Conservation (phyloP, 1,139 yeast genomes). For the Geotrichum restrictum region DNA sequence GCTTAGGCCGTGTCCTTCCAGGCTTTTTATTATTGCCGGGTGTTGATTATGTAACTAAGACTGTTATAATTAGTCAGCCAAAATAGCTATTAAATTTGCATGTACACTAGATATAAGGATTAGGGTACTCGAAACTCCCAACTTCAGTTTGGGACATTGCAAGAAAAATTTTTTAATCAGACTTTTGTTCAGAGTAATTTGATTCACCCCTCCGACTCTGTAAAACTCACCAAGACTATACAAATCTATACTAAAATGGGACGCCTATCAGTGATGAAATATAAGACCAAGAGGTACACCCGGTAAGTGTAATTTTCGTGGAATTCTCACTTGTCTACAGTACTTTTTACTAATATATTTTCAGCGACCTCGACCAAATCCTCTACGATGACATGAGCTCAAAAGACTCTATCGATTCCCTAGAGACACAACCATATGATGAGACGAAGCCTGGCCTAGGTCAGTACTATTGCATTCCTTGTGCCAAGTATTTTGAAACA, state of each 20-base stretch:
- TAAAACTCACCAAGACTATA: background rate
- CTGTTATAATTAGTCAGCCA: too few species aligned
- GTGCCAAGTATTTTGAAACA: constrained; percentile 87
- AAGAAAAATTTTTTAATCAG: background rate
- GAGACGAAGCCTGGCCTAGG: constrained; percentile 92
- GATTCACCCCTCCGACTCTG: background rate
- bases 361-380: constrained; percentile 79
- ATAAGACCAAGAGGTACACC: constrained; percentile 39
- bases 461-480: constrained; percentile 88
- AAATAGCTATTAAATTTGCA: too few species aligned
- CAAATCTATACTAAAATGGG: constrained; percentile 54
- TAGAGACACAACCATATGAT: constrained; percentile 80
- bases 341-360: background rate
- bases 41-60: too few species aligned
- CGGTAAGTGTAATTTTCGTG: constrained; percentile 7
- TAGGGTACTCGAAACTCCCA: constrained; percentile 8
- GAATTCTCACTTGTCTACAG: background rate
- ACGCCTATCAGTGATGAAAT: constrained; percentile 69
- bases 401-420: constrained; percentile 55
- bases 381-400: constrained; percentile 63
- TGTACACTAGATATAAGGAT: background rate
- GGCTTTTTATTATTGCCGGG: too few species aligned
- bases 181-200: background rate
- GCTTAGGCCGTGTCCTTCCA: too few species aligned
- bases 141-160: background rate